These are phyloP conservation scores for Sporothrix variecibatus DNA, from an alignment of 2,329 filamentous ascomycete species.

Conservation along the genomic window DNA sequence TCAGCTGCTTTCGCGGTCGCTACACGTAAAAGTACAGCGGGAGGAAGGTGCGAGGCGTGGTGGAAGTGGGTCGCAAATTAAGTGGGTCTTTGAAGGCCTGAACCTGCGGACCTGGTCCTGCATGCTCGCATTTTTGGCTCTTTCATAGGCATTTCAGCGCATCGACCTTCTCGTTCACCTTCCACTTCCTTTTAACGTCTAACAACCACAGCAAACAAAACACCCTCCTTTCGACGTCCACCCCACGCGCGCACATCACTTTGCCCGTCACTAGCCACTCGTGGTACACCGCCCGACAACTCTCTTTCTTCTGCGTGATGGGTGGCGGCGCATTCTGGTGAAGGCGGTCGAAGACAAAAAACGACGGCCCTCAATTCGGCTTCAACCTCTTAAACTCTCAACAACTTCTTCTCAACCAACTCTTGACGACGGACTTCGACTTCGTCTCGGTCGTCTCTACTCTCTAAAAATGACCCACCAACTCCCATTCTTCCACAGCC, in stretches of 20 bases:
- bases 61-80: constrained; percentile 2
- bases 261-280: not conserved
- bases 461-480: constrained; percentile 46
- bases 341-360: not conserved
- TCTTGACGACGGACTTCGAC: not conserved
- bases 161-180: not conserved
- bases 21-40: constrained; percentile 9
- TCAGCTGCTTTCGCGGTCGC: constrained; percentile 15
- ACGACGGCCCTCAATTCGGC: not conserved
- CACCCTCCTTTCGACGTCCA: not conserved
- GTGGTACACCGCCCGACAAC: not conserved
- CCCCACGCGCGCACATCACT: not conserved
- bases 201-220: not conserved
- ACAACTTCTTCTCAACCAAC: not conserved
- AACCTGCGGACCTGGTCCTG: not conserved
- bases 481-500: constrained; percentile 64
- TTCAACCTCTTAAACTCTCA: not conserved
- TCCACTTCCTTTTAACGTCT: not conserved
- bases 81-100: not conserved
- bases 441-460: not conserved
- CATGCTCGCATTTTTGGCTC: not conserved
- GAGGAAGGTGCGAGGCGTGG: not conserved
- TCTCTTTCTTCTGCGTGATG: not conserved
- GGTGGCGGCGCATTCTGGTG: constrained; percentile 14
- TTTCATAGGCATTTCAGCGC: not conserved